A percentile compares a stretch with the other conserved stretches of the same genome.
phyloP scores from a whole-genome alignment of 2,329 filamentous ascomycete genomes.

The Zymoseptoria brevis region DNA sequence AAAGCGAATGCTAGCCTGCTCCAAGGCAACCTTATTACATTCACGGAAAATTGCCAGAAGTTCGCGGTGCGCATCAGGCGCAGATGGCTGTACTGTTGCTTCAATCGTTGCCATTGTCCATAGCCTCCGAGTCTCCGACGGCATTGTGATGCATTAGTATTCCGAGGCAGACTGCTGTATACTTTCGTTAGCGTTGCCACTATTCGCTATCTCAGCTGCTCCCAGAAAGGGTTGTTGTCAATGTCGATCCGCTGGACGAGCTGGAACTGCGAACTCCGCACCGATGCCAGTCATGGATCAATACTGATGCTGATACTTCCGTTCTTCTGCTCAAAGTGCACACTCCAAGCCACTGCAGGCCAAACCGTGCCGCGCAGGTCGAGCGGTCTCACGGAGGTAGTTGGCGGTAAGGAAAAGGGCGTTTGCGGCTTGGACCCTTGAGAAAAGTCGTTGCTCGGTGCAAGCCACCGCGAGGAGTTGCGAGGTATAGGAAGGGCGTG shows the following conservation, averaged over 20 bases:
- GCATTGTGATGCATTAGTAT: neutral
- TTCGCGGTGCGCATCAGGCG: neutral
- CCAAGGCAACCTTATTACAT: neutral
- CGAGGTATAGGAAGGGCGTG: neutral
- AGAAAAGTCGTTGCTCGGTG: neutral
- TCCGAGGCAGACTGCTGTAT: neutral
- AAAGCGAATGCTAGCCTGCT: neutral
- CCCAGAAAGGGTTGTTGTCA: neutral
- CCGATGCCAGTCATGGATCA: neutral
- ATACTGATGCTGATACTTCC: no score
- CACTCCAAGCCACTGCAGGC: no score
- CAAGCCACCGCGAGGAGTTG: neutral
- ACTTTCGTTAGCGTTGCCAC: neutral
- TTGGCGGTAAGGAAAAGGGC: slow-evolving; percentile 4
- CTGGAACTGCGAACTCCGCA: neutral
- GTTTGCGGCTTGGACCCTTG: slow-evolving; percentile 2
- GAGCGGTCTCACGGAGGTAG: no score
- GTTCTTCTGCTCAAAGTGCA: no score
- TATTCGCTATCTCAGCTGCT: neutral
- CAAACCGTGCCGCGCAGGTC: no score
- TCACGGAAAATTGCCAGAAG: neutral
- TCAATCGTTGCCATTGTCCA: neutral
- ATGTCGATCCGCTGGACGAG: neutral
- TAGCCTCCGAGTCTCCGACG: no score
- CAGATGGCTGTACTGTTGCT: neutral